Percentiles rank a stretch among this genome's conserved stretches.
These are phyloP conservation scores for Ilex paraguariensis DNA, from an alignment of 305 asterid genomes.

Conservation along the genomic window DNA sequence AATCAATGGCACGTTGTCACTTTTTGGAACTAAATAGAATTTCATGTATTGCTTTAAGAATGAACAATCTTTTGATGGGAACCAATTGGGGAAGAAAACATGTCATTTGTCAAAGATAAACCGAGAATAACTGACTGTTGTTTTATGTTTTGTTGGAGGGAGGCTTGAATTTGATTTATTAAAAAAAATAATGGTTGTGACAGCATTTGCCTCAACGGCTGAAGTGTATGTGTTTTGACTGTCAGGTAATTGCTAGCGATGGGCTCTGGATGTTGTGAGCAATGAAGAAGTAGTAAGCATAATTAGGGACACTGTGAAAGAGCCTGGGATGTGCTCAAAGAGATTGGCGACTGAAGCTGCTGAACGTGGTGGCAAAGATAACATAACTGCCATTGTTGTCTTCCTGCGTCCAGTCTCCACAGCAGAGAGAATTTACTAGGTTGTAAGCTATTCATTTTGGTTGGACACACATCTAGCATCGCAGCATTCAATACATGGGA, in stretches of 20 bases:
- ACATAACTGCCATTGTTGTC: conserved; percentile 73
- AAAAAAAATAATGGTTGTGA: too few relatives aligned
- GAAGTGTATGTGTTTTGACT: background rate
- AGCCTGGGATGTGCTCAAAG: conserved; percentile 91
- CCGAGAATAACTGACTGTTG: too few relatives aligned
- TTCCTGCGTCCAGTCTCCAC: conserved; percentile 86
- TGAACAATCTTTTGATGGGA: too few relatives aligned
- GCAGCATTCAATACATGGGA: too few relatives aligned
- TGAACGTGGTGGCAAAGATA: conserved; percentile 84
- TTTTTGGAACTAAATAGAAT: too few relatives aligned
- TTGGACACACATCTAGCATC: too few relatives aligned
- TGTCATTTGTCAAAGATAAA: too few relatives aligned
- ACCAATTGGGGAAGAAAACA: too few relatives aligned
- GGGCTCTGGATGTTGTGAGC: conserved; percentile 86
- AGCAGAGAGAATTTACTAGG: conserved; percentile 85
- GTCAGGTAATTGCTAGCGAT: conserved; percentile 90
- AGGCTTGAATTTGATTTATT: too few relatives aligned
- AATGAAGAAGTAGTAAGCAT: conserved; percentile 62
- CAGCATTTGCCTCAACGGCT: background rate
- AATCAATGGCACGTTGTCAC: too few relatives aligned
- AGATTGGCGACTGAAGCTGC: conserved; percentile 86
- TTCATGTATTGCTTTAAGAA: too few relatives aligned
- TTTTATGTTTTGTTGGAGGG: too few relatives aligned
- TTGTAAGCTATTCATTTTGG: background rate
- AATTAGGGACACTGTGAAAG: conserved; percentile 84